phyloP scores from a whole-genome alignment of 768 basidiomycete species.

The Termitomyces sp. region DNA sequence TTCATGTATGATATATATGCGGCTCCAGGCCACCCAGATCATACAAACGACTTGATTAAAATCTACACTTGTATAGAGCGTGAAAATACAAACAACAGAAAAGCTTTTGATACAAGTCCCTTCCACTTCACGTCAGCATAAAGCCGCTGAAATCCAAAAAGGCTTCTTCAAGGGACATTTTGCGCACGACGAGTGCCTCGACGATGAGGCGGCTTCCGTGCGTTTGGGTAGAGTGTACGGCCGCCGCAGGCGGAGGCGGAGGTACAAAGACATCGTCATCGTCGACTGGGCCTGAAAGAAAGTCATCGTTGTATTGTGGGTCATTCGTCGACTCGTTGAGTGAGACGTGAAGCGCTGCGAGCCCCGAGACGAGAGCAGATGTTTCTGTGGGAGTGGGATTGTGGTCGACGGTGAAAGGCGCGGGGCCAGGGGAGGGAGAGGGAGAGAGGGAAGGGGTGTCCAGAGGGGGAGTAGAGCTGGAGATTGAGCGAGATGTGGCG shows the following conservation, averaged over 20 bases:
- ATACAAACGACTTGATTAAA: not conserved
- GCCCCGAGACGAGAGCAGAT: constrained; percentile 12
- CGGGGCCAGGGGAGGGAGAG: not conserved
- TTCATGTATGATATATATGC: no score
- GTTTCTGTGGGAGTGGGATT: constrained; percentile 6
- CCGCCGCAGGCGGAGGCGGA: constrained; percentile 19
- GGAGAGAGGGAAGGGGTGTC: not conserved
- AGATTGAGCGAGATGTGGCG: constrained; percentile 2
- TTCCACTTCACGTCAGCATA: constrained; percentile 21
- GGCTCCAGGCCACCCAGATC: no score
- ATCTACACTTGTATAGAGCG: no score
- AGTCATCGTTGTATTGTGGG: not conserved
- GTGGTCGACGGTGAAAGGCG: not conserved
- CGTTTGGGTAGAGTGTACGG: constrained; percentile 15
- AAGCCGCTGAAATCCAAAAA: constrained; percentile 75
- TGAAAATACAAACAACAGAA: not conserved
- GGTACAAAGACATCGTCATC: constrained; percentile 33
- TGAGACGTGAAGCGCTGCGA: constrained; percentile 13
- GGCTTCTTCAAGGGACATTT: constrained; percentile 69
- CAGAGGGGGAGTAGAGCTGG: not conserved
- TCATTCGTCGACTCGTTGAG: not conserved
- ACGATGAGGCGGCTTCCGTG: constrained; percentile 60
- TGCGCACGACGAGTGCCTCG: constrained; percentile 74
- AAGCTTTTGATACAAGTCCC: not conserved
- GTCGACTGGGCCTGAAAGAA: not conserved